A percentile compares a stretch with the other conserved stretches of the same genome.
These are phyloP conservation scores for Coniella vitis DNA, from an alignment of 2,329 filamentous ascomycete species.

Conservation along the genomic window DNA sequence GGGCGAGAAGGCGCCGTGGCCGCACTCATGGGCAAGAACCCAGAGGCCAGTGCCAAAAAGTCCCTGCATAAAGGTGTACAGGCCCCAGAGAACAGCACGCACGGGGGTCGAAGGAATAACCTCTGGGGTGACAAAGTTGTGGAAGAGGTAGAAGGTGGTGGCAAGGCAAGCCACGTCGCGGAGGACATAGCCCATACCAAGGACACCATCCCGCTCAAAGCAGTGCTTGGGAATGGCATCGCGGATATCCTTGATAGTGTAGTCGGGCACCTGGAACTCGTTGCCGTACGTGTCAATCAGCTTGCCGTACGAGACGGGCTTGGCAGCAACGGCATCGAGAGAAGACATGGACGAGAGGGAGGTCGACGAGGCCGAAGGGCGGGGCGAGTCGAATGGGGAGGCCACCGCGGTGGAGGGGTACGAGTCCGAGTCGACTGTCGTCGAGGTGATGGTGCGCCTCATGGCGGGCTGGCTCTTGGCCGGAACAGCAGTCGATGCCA, in stretches of 20 bases:
- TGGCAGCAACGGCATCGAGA: constrained; percentile 39
- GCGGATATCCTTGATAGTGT: constrained; percentile 94
- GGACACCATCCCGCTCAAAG: constrained; percentile 76
- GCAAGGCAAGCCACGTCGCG: constrained; percentile 70
- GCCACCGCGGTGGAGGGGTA: constrained; percentile 49
- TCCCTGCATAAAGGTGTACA: constrained; percentile 77
- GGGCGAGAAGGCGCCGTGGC: constrained; percentile 93
- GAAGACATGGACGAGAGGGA: constrained; percentile 87
- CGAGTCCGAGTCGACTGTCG: constrained; percentile 36
- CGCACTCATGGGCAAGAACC: constrained; percentile 97
- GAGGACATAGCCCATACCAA: constrained; percentile 74
- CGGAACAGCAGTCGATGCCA: constrained; percentile 38
- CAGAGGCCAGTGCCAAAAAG: constrained; percentile 90
- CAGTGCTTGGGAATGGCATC: constrained; percentile 98
- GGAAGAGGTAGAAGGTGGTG: constrained; percentile 76
- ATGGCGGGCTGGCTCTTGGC: constrained; percentile 36
- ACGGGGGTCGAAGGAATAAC: constrained; percentile 62
- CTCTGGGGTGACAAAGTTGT: constrained; percentile 85
- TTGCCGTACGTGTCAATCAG: constrained; percentile 92
- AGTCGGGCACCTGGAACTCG: constrained; percentile 87
- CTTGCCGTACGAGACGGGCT: constrained; percentile 45
- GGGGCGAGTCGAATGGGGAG: constrained; percentile 54
- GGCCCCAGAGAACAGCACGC: constrained; percentile 57
- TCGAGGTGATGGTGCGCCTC: constrained; percentile 40
- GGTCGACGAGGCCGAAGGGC: constrained; percentile 69